Evolutionary conservation across 768 basidiomycete species (phyloP).

Genomic region (Dacryopinax primogenitus): DNA sequence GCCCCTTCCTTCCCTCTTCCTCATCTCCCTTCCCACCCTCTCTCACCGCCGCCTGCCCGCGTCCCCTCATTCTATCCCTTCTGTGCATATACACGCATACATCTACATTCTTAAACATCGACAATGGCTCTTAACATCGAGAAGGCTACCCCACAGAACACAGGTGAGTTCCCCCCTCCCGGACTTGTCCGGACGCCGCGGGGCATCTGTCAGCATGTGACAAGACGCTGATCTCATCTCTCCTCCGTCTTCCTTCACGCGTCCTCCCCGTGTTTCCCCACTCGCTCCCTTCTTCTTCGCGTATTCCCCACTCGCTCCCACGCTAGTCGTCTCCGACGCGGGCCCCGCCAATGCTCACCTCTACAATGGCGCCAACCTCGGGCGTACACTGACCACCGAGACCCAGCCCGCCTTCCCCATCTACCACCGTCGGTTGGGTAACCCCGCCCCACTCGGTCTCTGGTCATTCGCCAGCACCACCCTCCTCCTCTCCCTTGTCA

Average conservation of each 20-base stretch:
- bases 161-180: not conserved
- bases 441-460: constrained; percentile 56
- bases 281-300: constrained; percentile 21
- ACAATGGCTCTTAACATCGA: constrained; percentile 1
- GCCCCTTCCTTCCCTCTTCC: too few species aligned
- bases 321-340: not conserved
- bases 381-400: not conserved
- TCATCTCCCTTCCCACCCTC: too few species aligned
- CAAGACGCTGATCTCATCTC: not conserved
- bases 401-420: not conserved
- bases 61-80: not conserved
- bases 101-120: not conserved
- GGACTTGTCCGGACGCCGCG: not conserved
- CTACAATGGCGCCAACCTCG: not conserved
- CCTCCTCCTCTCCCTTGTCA: constrained; percentile 64
- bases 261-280: not conserved
- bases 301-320: constrained; percentile 10
- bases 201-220: not conserved
- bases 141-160: constrained; percentile 2
- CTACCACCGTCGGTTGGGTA: constrained; percentile 31
- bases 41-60: too few species aligned
- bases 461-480: constrained; percentile 78
- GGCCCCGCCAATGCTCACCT: not conserved
- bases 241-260: not conserved
- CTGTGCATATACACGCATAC: not conserved